Percentiles rank a stretch among this genome's conserved stretches.
These are phyloP conservation scores for Meyerozyma guilliermondii DNA, from an alignment of 1,139 yeast species.

Conservation along the genomic window DNA sequence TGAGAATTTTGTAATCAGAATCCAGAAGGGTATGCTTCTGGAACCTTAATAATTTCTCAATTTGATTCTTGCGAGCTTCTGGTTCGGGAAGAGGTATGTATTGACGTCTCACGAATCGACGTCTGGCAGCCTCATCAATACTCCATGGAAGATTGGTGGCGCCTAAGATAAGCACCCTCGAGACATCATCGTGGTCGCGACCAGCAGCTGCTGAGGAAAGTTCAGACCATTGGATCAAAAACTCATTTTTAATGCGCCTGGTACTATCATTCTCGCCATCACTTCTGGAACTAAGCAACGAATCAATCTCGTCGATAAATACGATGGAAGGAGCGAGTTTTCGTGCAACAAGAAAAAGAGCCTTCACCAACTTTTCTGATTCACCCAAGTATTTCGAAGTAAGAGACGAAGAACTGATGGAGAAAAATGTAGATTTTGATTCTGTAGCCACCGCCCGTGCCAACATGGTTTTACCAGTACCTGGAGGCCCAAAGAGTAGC, in stretches of 20 bases:
- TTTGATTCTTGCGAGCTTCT: conserved; percentile 73
- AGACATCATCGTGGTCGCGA: conserved; percentile 43
- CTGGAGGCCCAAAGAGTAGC: conserved; percentile 96
- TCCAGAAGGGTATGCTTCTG: conserved; percentile 72
- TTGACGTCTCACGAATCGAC: conserved; percentile 89
- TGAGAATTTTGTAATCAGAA: conserved; percentile 55
- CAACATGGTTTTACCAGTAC: conserved; percentile 96
- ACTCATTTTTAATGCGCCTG: conserved; percentile 88
- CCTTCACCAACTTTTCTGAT: conserved; percentile 88
- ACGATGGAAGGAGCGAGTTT: conserved; percentile 90
- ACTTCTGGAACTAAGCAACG: conserved; percentile 75
- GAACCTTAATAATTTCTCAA: conserved; percentile 61
- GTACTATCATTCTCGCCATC: conserved; percentile 93
- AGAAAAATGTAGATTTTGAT: conserved; percentile 88
- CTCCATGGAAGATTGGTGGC: conserved; percentile 98
- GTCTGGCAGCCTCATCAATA: conserved; percentile 95
- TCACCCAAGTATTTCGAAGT: conserved; percentile 93
- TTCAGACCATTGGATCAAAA: conserved; percentile 93
- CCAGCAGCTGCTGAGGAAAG: conserved; percentile 93
- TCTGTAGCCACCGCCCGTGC: conserved; percentile 98
- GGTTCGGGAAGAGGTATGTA: conserved; percentile 92
- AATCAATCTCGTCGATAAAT: conserved; percentile 95
- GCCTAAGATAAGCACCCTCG: conserved; percentile 82
- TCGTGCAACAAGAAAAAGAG: conserved; percentile 79
- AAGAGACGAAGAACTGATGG: conserved; percentile 86